These are phyloP conservation scores for Echria macrotheca DNA, from an alignment of 495 filamentous ascomycete species.

Conservation along the genomic window DNA sequence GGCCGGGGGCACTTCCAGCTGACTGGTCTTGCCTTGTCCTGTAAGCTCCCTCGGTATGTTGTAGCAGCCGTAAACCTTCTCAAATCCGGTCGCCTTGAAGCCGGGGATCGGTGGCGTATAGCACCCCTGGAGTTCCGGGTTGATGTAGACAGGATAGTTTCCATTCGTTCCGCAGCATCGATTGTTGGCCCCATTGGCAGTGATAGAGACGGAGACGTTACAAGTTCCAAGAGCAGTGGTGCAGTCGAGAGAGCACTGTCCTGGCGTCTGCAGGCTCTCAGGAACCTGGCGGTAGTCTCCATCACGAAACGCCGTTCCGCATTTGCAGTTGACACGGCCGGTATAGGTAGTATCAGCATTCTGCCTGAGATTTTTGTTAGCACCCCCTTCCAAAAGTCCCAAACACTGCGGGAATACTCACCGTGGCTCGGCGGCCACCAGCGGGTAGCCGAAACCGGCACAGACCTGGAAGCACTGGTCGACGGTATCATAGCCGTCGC, in stretches of 20 bases:
- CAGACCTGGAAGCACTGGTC: constrained; percentile 4
- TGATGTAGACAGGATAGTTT: constrained; percentile 19
- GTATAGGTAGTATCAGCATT: neutral
- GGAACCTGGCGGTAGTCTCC: constrained; percentile 8
- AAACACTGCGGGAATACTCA: neutral
- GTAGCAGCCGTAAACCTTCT: constrained; percentile 1
- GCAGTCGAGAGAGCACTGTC: neutral
- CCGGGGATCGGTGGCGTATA: constrained; percentile 20
- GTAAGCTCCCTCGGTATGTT: neutral
- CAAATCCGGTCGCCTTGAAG: neutral
- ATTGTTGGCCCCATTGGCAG: neutral
- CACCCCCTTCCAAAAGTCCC: neutral
- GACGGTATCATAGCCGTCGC: neutral
- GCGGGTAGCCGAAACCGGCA: constrained; percentile 14
- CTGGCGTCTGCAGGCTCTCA: neutral
- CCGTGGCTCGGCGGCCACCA: neutral
- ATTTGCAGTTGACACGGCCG: neutral
- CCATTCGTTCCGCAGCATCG: constrained; percentile 8
- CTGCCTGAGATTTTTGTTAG: neutral
- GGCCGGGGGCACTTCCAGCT: too few relatives aligned
- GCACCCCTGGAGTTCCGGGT: constrained; percentile 23
- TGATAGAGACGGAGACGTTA: neutral
- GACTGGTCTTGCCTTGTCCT: neutral
- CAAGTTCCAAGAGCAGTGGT: neutral
- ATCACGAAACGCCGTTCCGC: constrained; percentile 7